A percentile compares a stretch with the other conserved stretches of the same genome.
Conservation (phyloP, 495 filamentous ascomycete genomes). For the Penicillium paradoxum region DNA sequence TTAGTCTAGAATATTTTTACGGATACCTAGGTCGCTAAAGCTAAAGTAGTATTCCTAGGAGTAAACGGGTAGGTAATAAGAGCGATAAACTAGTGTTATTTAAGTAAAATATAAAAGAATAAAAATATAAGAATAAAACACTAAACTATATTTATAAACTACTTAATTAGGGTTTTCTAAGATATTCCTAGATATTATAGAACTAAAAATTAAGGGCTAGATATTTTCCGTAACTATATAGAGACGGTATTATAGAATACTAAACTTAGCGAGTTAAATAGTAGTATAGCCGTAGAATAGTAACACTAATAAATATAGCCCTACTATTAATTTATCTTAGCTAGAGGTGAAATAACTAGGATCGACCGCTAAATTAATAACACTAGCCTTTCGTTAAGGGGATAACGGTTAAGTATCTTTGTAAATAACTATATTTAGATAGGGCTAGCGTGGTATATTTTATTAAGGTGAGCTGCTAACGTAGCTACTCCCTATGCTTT, state of each 20-base stretch:
- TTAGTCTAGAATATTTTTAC: slow-evolving; percentile 4
- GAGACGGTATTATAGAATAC: neutral
- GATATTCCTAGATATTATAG: slow-evolving; percentile 5
- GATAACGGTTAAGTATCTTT: slow-evolving; percentile 1
- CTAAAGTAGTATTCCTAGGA: slow-evolving; percentile 9
- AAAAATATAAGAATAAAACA: too few relatives aligned
- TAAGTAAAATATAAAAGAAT: too few relatives aligned
- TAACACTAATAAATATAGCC: neutral
- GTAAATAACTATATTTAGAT: neutral
- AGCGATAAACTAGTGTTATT: neutral
- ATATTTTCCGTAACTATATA: slow-evolving; percentile 6
- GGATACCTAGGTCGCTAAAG: slow-evolving; percentile 7
- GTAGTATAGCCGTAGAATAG: too few relatives aligned
- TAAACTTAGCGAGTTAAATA: neutral
- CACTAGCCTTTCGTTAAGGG: slow-evolving; percentile 6
- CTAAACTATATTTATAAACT: neutral
- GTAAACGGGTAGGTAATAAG: slow-evolving; percentile 4
- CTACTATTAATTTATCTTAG: neutral
- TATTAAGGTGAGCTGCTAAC: slow-evolving; percentile 13
- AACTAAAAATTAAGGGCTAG: slow-evolving; percentile 4
- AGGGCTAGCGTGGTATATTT: slow-evolving; percentile 4
- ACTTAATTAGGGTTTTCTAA: slow-evolving; percentile 1
- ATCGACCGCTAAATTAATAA: slow-evolving; percentile 2
- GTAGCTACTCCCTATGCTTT: slow-evolving; percentile 11
- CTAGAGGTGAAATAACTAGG: slow-evolving; percentile 2